These are phyloP conservation scores for Zymoseptoria crescenta DNA, from an alignment of 2,329 filamentous ascomycete genomes.

Conservation along the genomic window DNA sequence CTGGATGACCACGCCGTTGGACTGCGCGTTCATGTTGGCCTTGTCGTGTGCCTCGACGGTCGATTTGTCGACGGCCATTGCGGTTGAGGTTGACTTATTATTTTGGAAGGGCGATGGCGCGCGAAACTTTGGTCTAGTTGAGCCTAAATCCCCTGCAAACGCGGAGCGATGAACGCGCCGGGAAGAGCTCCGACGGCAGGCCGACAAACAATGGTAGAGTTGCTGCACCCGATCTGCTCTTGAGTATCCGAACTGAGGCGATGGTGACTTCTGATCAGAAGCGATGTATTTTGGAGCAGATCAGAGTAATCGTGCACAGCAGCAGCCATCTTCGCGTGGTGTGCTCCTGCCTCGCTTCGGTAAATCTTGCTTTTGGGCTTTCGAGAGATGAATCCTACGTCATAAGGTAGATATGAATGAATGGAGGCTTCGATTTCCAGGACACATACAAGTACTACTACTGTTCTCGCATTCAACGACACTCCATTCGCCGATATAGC, in stretches of 20 bases:
- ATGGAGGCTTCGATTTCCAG: neutral
- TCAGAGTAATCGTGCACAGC: neutral
- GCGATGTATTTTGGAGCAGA: neutral
- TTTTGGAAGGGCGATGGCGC: neutral
- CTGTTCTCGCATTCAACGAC: neutral
- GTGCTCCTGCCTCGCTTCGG: neutral
- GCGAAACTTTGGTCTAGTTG: neutral
- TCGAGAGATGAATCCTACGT: neutral
- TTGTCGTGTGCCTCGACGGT: constrained; percentile 1
- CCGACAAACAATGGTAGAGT: neutral
- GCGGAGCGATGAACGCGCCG: neutral
- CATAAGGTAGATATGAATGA: no score
- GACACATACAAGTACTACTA: neutral
- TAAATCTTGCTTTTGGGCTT: neutral
- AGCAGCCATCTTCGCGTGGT: neutral
- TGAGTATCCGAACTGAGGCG: neutral
- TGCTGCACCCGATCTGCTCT: no score
- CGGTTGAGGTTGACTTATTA: neutral
- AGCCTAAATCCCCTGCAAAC: neutral
- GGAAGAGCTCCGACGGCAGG: neutral
- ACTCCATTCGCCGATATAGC: neutral
- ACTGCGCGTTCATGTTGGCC: constrained; percentile 16
- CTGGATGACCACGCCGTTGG: constrained; percentile 8
- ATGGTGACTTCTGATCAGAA: neutral
- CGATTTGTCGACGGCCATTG: constrained; percentile 1